Evolutionary conservation across 495 filamentous ascomycete genomes (phyloP).

Genomic region (Lasiosphaeria ovina): DNA sequence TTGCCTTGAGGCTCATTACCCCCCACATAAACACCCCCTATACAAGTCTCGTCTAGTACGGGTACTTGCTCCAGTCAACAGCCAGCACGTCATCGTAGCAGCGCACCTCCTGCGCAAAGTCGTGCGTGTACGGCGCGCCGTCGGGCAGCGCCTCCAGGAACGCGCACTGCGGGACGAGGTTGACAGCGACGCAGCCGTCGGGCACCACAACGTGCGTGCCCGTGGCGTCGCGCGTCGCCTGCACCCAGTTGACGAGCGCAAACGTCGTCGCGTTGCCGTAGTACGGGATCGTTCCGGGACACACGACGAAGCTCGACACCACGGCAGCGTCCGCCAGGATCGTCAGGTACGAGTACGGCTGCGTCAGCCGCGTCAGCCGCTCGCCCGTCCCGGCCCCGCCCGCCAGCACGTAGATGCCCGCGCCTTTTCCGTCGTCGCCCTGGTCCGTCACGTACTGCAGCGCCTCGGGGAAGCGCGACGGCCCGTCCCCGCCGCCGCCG

Average conservation of each 20-base stretch:
- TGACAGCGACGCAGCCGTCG: conserved; percentile 6
- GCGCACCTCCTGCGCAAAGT: conserved; percentile 15
- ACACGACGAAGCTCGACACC: conserved; percentile 7
- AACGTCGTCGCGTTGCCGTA: conserved; percentile 2
- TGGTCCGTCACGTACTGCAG: too few relatives aligned
- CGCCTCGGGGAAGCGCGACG: too few relatives aligned
- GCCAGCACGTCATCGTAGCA: conserved; percentile 10
- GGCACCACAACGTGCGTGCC: conserved; percentile 9
- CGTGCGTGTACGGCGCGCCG: not conserved
- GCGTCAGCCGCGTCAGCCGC: not conserved
- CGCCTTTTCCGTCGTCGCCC: not conserved
- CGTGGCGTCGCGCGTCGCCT: conserved; percentile 6
- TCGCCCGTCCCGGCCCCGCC: not conserved
- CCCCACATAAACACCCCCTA: too few relatives aligned
- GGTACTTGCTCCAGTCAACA: conserved; percentile 4
- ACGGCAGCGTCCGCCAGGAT: not conserved
- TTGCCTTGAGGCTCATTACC: too few relatives aligned
- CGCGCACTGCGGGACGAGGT: conserved; percentile 10
- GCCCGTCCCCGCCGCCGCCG: not conserved
- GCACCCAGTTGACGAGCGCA: conserved; percentile 11
- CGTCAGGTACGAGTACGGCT: conserved; percentile 5
- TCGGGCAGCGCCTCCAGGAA: conserved; percentile 2
- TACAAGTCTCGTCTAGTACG: too few relatives aligned
- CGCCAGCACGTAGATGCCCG: not conserved
- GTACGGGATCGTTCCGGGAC: conserved; percentile 10